Conservation (phyloP, 2,329 filamentous ascomycete genomes). For the Paecilomyces variotii region DNA sequence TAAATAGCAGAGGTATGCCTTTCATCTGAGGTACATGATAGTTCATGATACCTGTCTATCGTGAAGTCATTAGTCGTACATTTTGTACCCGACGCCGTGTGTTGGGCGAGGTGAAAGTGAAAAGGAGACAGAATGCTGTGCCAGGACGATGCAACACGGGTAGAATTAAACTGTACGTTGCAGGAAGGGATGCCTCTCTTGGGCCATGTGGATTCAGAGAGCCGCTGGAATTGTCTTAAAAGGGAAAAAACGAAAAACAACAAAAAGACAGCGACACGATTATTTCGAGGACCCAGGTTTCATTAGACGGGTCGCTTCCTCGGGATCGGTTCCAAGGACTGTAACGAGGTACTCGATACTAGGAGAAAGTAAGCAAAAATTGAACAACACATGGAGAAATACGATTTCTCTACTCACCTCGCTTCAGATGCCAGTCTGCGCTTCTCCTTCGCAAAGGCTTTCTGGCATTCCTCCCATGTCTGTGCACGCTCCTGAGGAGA, state of each 20-base stretch:
- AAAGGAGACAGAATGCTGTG: neutral
- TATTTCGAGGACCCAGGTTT: constrained; percentile 12
- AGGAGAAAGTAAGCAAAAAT: constrained; percentile 1
- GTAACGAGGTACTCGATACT: constrained; percentile 59
- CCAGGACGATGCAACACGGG: neutral
- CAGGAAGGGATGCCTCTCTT: no score
- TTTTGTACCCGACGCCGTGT: neutral
- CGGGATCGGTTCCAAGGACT: constrained; percentile 49
- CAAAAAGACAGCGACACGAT: neutral
- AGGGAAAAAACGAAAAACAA: no score
- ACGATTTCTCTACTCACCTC: constrained; percentile 55
- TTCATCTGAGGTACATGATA: neutral
- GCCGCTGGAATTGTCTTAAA: no score
- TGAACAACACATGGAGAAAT: neutral
- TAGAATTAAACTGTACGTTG: neutral
- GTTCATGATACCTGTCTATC: neutral
- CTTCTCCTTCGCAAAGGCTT: constrained; percentile 66
- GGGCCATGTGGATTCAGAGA: no score
- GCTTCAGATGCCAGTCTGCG: constrained; percentile 61
- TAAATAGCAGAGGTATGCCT: neutral
- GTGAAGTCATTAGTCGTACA: constrained; percentile 1
- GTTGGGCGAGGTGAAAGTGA: neutral
- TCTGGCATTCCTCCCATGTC: constrained; percentile 65
- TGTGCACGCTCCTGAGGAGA: constrained; percentile 56
- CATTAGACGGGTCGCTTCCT: constrained; percentile 45